Conservation (phyloP, 192 early-diverging fungal genomes). For the Coemansia sp. region DNA sequence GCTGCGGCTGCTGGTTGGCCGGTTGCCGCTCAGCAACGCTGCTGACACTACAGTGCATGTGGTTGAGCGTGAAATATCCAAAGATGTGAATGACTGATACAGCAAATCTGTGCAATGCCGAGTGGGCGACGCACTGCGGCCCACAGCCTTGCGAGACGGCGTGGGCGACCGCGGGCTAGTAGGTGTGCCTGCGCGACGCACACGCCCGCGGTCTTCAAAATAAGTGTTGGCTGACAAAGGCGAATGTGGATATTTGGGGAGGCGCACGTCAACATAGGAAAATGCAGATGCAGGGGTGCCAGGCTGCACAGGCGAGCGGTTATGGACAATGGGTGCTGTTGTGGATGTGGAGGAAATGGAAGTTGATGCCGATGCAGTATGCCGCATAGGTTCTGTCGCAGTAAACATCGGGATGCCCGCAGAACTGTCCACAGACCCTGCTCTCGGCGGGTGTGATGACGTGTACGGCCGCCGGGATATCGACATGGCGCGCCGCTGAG, state of each 20-base stretch:
- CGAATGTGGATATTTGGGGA: conserved; percentile 19
- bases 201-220: conserved; percentile 11
- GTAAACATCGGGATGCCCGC: conserved; percentile 1
- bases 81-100: conserved; percentile 33
- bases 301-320: conserved; percentile 8
- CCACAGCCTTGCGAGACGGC: background rate
- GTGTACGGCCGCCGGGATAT: conserved; percentile 13
- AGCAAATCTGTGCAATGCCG: conserved; percentile 1
- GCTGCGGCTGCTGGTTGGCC: conserved; percentile 35
- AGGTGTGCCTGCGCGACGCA: conserved; percentile 28
- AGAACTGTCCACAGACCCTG: background rate
- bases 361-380: conserved; percentile 16
- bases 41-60: conserved; percentile 47
- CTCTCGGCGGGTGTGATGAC: background rate
- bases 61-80: conserved; percentile 32
- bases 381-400: conserved; percentile 19
- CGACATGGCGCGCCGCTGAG: conserved; percentile 25
- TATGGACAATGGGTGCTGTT: background rate
- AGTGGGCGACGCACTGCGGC: conserved; percentile 9
- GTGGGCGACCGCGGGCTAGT: conserved; percentile 6
- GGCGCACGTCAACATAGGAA: conserved; percentile 29
- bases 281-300: conserved; percentile 29
- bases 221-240: background rate
- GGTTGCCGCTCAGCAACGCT: conserved; percentile 18
- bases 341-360: conserved; percentile 18